Evolutionary conservation across 768 basidiomycete species (phyloP).

Genomic region (Boletus vermiculosoides): DNA sequence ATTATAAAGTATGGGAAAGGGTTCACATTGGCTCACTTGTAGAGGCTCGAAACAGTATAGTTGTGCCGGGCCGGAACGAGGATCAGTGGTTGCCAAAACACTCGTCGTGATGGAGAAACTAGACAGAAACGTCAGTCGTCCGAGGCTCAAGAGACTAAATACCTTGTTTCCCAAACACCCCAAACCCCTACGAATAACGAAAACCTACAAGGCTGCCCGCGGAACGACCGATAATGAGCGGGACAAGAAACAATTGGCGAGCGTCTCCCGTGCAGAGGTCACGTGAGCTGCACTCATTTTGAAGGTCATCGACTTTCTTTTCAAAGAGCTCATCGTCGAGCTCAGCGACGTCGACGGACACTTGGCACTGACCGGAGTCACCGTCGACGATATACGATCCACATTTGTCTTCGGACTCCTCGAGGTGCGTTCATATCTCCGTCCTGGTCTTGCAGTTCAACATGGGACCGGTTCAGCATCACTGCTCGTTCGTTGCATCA

Average conservation of each 20-base stretch:
- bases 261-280: constrained; percentile 5
- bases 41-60: no score
- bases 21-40: no score
- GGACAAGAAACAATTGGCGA: neutral
- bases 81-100: constrained; percentile 12
- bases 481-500: constrained; percentile 4
- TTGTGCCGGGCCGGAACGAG: neutral
- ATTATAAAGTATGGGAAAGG: neutral
- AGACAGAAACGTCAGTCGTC: neutral
- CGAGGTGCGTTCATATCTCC: constrained; percentile 12
- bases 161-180: neutral
- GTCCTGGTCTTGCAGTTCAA: neutral
- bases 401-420: neutral
- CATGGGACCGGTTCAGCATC: neutral
- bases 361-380: neutral
- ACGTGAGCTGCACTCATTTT: constrained; percentile 22
- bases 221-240: neutral
- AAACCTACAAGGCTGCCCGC: neutral
- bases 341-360: constrained; percentile 3
- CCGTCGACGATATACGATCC: neutral
- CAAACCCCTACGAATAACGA: neutral
- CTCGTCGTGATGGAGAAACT: constrained; percentile 17
- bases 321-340: constrained; percentile 10
- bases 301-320: constrained; percentile 6
- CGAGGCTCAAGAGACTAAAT: neutral